Evolutionary conservation across 2,329 filamentous ascomycete genomes (phyloP).

Genomic region (Monosporascus sp.): DNA sequence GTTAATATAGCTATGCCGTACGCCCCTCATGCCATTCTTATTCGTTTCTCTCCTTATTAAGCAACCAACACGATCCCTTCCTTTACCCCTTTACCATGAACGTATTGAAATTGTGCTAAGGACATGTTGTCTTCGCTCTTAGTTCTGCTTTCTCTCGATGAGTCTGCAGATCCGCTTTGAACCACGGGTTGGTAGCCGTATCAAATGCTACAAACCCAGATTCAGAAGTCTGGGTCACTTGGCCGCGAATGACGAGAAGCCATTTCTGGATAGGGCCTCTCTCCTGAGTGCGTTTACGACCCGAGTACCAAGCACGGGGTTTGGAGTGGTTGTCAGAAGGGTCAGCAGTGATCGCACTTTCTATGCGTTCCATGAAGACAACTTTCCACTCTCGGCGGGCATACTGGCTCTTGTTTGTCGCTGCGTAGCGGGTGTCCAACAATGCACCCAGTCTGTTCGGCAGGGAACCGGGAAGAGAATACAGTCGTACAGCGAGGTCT

Average conservation of each 20-base stretch:
- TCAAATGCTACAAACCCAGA: slow-evolving; percentile 10
- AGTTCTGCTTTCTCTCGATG: neutral
- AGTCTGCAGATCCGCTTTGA: slow-evolving; percentile 3
- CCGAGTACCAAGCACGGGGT: neutral
- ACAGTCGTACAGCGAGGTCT: slow-evolving; percentile 8
- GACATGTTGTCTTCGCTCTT: neutral
- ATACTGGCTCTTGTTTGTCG: slow-evolving; percentile 13
- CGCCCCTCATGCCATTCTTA: fast-evolving
- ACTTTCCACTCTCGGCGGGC: slow-evolving; percentile 15
- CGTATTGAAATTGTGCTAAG: neutral
- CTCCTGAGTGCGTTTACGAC: neutral
- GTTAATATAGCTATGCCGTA: too few species aligned
- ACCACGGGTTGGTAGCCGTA: slow-evolving; percentile 12
- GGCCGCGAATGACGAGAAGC: slow-evolving; percentile 13
- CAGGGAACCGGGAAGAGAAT: slow-evolving; percentile 9
- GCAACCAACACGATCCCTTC: too few species aligned
- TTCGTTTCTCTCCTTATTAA: too few species aligned
- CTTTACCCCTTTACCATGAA: too few species aligned
- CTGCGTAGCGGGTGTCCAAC: slow-evolving; percentile 12
- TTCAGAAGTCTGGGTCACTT: slow-evolving; percentile 6
- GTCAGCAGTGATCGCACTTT: slow-evolving; percentile 5
- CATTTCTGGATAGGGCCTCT: slow-evolving; percentile 12
- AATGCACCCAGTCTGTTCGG: slow-evolving; percentile 12
- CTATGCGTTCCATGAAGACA: slow-evolving; percentile 5
- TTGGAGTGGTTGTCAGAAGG: neutral